These are phyloP conservation scores for Hypsizygus marmoreus DNA, from an alignment of 768 basidiomycete species.

Conservation along the genomic window DNA sequence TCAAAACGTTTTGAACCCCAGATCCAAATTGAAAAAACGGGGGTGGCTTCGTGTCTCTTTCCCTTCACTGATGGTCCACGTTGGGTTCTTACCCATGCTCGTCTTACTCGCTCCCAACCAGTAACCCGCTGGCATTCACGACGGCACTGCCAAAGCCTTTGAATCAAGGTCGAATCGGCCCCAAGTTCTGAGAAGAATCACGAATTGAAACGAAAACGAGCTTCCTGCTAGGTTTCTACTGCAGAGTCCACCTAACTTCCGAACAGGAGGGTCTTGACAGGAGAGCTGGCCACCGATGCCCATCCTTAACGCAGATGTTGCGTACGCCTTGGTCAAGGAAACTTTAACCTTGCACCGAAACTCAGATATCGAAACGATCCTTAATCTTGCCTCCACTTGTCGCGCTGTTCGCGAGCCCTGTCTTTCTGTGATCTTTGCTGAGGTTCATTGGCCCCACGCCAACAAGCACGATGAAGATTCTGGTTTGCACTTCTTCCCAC, in stretches of 20 bases:
- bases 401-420: constrained; percentile 27
- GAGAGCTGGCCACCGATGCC: constrained; percentile 21
- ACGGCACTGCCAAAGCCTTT: no score
- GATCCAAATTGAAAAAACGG: constrained; percentile 21
- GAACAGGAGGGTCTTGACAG: no score
- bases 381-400: constrained; percentile 28
- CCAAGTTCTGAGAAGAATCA: neutral
- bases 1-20: constrained; percentile 26
- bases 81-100: constrained; percentile 15
- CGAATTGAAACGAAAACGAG: neutral
- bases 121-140: constrained; percentile 5
- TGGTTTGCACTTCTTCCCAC: constrained; percentile 41
- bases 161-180: no score
- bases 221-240: no score
- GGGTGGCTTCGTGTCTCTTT: constrained; percentile 18
- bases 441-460: constrained; percentile 42
- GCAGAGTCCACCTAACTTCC: no score
- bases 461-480: constrained; percentile 35
- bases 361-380: constrained; percentile 18
- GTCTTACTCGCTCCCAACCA: constrained; percentile 5
- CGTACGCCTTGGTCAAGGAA: constrained; percentile 25
- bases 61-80: constrained; percentile 20
- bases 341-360: constrained; percentile 16
- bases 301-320: constrained; percentile 22
- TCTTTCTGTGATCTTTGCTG: constrained; percentile 33